Base-by-base conservation (phyloP, 257 asterid species). In the Verbena officinalis region DNA sequence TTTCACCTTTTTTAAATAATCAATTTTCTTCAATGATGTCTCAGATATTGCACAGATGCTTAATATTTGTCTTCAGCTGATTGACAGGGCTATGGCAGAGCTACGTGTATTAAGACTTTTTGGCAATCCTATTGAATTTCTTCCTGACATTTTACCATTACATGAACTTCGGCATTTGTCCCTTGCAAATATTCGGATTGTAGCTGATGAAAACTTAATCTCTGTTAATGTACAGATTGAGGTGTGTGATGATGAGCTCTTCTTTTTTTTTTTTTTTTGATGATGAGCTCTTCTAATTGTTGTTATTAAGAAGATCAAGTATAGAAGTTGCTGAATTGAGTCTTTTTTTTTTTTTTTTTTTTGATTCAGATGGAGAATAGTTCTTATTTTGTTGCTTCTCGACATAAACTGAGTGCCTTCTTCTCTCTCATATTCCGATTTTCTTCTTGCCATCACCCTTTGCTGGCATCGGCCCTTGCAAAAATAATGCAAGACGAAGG, bases 391-490 rank as follows among this genome's bases (percentile, higher is more conserved):
- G 88, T 68, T 65, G 96, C 96, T 53, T 90, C 96, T 54, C 95
- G 96, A 67, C 97, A 94, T 78, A 94, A 90, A 80, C 80, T 94
- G 81, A 94, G 99, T 65, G 97, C 95, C 79, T 90, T 94, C 87
- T 94, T 94, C 82, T 84, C 99, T 56, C 99, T 94, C 73, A 84
- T 94, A 78, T 94, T 94, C 78, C 97, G 99, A 46, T 94, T 94
- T 83, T 94, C 99, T 75, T 90, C 99, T 45, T 94, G 99, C 82
- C 99, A 94, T 68, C 99, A 94, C 77, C 97, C 96, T 68, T 79
- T 94, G 83, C 78, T 94, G 74, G 99, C 97, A 80, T 94, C 99
- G 42, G 96, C 99, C 57, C 84, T 94, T 76, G 96, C 95, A 20
- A 94, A 94, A 83, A 90, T 90, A 84, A 94, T 94, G 95, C 97